Percentiles rank a stretch among this genome's conserved stretches.
phyloP scores from a whole-genome alignment of 305 asterid species.

The Fraxinus albicans region DNA sequence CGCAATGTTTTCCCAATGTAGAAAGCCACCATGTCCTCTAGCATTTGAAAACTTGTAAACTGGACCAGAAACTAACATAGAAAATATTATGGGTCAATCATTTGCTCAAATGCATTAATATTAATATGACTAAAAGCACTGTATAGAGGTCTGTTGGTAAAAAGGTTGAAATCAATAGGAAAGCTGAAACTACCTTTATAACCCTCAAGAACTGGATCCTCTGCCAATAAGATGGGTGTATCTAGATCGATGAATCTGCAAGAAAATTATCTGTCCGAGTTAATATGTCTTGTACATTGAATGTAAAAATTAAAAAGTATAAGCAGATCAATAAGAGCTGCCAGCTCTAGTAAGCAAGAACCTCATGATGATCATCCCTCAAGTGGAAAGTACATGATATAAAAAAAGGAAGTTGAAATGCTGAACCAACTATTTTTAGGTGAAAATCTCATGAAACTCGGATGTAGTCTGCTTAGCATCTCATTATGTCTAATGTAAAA shows the following conservation, averaged over 20 bases:
- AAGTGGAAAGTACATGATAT: background rate
- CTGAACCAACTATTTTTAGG: background rate
- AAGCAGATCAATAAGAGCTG: background rate
- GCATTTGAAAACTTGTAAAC: slow-evolving; percentile 71
- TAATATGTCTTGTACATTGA: slow-evolving; percentile 2
- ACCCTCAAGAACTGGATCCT: slow-evolving; percentile 83
- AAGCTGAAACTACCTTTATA: slow-evolving; percentile 59
- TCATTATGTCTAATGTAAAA: background rate
- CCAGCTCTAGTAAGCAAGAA: background rate
- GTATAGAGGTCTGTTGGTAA: background rate
- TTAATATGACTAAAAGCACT: background rate
- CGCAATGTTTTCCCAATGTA: slow-evolving; percentile 63
- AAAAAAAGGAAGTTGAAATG: background rate
- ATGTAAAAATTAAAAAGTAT: background rate
- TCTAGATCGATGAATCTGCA: slow-evolving; percentile 81
- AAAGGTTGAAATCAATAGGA: background rate
- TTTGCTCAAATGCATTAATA: background rate
- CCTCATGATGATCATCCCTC: background rate
- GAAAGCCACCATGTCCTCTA: slow-evolving; percentile 87
- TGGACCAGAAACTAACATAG: slow-evolving; percentile 66
- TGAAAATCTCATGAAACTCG: background rate
- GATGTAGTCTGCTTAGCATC: background rate
- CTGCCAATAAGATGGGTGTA: slow-evolving; percentile 82
- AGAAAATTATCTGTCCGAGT: slow-evolving; percentile 12
- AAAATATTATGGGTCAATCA: slow-evolving; percentile 23